Conservation (phyloP, 371 early-diverging fungal genomes). For the Lichtheimia hyalospora region DNA sequence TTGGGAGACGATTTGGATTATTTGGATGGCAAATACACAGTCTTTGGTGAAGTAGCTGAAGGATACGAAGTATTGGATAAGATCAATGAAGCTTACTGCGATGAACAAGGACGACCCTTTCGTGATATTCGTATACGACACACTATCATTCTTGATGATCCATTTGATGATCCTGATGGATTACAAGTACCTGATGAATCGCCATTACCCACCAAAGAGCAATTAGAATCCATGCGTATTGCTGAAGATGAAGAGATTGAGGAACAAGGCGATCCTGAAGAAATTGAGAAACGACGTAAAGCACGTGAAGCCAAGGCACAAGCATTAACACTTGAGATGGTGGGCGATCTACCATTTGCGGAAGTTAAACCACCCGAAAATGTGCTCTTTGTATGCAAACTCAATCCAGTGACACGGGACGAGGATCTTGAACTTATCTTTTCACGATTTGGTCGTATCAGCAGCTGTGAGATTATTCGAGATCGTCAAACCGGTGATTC, state of each 20-base stretch:
- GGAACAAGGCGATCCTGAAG: conserved; percentile 68
- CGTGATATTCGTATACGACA: conserved; percentile 92
- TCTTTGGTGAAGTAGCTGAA: conserved; percentile 97
- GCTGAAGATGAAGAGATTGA: conserved; percentile 85
- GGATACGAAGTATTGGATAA: conserved; percentile 90
- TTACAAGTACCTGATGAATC: conserved; percentile 73
- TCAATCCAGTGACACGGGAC: conserved; percentile 91
- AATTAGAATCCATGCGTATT: conserved; percentile 74
- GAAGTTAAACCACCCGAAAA: conserved; percentile 97
- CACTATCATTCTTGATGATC: conserved; percentile 92
- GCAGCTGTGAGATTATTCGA: conserved; percentile 90
- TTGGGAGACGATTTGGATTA: conserved; percentile 82
- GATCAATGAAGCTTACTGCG: conserved; percentile 75
- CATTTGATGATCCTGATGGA: conserved; percentile 85
- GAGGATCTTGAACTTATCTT: conserved; percentile 94
- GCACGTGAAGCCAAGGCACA: conserved; percentile 85
- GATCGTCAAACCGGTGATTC: conserved; percentile 86
- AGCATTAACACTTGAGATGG: conserved; percentile 95
- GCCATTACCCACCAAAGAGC: conserved; percentile 81
- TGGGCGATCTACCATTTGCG: conserved; percentile 96
- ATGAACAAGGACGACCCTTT: conserved; percentile 75
- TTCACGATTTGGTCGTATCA: conserved; percentile 87
- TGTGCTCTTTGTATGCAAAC: conserved; percentile 93
- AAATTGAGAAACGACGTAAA: conserved; percentile 64
- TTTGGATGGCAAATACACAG: conserved; percentile 95